Evolutionary conservation across 192 early-diverging fungal genomes (phyloP).

Genomic region (Coemansia sp.): DNA sequence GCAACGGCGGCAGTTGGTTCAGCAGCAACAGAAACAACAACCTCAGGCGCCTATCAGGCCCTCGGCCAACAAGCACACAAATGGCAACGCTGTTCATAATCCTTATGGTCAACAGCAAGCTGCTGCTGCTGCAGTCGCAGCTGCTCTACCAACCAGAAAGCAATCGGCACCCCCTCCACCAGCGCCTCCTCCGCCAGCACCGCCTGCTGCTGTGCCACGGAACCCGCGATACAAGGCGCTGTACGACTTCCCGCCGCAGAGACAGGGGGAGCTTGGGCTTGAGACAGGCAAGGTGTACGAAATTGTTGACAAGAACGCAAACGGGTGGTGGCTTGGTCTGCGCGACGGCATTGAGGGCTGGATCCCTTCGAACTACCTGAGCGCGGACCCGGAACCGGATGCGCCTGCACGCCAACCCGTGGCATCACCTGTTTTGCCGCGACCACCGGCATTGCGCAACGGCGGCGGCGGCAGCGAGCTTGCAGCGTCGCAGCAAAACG

Average conservation of each 20-base stretch:
- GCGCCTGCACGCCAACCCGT: constrained; percentile 26
- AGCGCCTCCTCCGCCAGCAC: constrained; percentile 61
- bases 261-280: constrained; percentile 66
- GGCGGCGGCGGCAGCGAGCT: constrained; percentile 4
- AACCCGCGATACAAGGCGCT: constrained; percentile 65
- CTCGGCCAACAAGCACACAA: constrained; percentile 1
- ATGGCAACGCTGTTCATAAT: constrained; percentile 2
- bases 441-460: constrained; percentile 30
- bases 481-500: constrained; percentile 11
- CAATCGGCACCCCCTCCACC: constrained; percentile 9
- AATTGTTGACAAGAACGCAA: constrained; percentile 65
- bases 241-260: constrained; percentile 67
- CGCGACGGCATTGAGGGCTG: constrained; percentile 67
- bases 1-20: constrained; percentile 2
- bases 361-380: constrained; percentile 80
- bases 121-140: constrained; percentile 14
- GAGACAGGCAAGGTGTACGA: constrained; percentile 68
- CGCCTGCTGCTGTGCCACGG: constrained; percentile 53
- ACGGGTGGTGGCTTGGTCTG: constrained; percentile 59
- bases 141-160: neutral
- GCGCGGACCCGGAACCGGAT: constrained; percentile 64
- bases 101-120: constrained; percentile 5
- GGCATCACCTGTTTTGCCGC: constrained; percentile 26
- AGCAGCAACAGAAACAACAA: constrained; percentile 24
- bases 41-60: constrained; percentile 11